Evolutionary conservation across 108 stramenopile genomes (phyloP).

Genomic region (Epithemia pelagica): DNA sequence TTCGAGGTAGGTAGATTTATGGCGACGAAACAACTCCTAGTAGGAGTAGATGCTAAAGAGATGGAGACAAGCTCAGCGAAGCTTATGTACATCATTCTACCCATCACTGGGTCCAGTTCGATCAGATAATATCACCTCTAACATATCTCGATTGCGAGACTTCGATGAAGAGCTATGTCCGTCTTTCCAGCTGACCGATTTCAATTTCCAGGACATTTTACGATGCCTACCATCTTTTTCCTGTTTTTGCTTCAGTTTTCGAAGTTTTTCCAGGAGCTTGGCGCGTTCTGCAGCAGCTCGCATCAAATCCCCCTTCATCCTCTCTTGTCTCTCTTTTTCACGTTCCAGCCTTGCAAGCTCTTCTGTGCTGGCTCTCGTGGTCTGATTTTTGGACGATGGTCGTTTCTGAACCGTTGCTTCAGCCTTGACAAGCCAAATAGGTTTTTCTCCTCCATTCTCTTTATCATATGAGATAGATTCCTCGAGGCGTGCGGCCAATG

Average conservation of each 20-base stretch:
- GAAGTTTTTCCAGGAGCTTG: constrained; percentile 10
- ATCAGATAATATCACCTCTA: constrained; percentile 44
- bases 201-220: neutral
- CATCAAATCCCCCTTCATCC: constrained; percentile 9
- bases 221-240: constrained; percentile 10
- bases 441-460: constrained; percentile 15
- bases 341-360: constrained; percentile 24
- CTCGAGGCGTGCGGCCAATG: constrained; percentile 17
- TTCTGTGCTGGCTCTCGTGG: constrained; percentile 4
- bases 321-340: constrained; percentile 16
- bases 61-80: too few species aligned
- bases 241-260: constrained; percentile 22
- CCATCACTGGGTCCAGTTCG: too few species aligned
- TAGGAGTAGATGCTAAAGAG: too few species aligned
- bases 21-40: too few species aligned
- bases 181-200: constrained; percentile 44
- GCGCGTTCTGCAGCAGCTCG: constrained; percentile 2
- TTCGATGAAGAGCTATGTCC: constrained; percentile 17
- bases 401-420: constrained; percentile 2
- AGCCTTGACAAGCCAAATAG: constrained; percentile 26
- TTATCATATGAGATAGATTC: constrained; percentile 14
- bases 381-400: constrained; percentile 8
- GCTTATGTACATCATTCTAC: too few species aligned
- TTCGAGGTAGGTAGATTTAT: too few species aligned
- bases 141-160: constrained; percentile 18